Conservation (phyloP, 23 red algal genomes). For the Chondrus crispus region DNA sequence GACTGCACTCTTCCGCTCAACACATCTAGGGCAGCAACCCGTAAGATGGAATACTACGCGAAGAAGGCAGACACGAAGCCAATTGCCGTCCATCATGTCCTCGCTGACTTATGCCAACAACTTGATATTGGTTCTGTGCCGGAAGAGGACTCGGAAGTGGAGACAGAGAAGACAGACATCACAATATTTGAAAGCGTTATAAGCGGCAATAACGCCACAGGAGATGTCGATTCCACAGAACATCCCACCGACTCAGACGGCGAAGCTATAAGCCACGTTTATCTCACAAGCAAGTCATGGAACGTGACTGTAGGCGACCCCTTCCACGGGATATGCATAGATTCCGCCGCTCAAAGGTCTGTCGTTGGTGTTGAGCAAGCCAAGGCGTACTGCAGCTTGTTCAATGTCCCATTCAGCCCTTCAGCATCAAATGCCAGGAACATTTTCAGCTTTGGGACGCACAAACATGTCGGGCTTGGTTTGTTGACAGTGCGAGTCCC, state of each 20-base stretch:
- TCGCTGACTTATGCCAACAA: not conserved
- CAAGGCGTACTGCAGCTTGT: not conserved
- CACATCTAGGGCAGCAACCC: not conserved
- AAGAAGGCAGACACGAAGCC: not conserved
- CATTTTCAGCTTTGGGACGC: not conserved
- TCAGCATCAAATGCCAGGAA: not conserved
- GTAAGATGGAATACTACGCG: not conserved
- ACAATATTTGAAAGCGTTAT: not conserved
- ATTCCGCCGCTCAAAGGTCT: not conserved
- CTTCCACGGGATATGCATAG: not conserved
- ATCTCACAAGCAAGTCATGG: not conserved
- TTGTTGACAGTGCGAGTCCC: not conserved
- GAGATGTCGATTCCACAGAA: too few species aligned
- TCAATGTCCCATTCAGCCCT: not conserved
- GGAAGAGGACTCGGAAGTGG: too few species aligned
- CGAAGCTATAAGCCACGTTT: too few species aligned
- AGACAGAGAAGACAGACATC: not conserved
- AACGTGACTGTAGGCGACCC: not conserved
- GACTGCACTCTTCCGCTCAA: constrained; percentile 12
- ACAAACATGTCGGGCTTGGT: not conserved
- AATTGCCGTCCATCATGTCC: not conserved
- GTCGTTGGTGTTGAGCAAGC: constrained; percentile 14
- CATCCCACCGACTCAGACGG: too few species aligned
- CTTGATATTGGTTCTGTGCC: not conserved
- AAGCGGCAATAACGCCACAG: too few species aligned